phyloP scores from a whole-genome alignment of 108 stramenopile genomes.

The Parmales sp. region DNA sequence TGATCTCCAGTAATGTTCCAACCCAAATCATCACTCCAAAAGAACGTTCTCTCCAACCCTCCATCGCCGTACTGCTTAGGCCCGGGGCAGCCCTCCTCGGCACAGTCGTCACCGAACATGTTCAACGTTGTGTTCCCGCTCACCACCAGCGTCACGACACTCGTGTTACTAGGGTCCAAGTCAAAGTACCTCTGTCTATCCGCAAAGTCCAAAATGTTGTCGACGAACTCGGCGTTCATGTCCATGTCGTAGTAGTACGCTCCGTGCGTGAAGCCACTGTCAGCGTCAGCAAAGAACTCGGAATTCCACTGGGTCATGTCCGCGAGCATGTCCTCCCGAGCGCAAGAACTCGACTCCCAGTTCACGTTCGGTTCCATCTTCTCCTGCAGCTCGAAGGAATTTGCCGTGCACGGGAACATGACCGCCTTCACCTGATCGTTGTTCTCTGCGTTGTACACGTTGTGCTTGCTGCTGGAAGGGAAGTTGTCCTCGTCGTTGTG shows the following conservation, averaged over 20 bases:
- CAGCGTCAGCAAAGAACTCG: background rate
- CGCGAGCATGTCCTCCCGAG: background rate
- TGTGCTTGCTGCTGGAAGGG: background rate
- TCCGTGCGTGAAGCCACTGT: background rate
- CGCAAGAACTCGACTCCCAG: background rate
- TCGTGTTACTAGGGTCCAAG: constrained; percentile 1
- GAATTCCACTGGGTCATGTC: background rate
- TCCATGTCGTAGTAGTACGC: constrained; percentile 1
- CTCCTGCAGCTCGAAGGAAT: background rate
- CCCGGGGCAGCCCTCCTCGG: constrained; percentile 13
- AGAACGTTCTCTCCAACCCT: background rate
- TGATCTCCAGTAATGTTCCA: constrained; percentile 15
- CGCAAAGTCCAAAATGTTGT: background rate
- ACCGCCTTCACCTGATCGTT: background rate
- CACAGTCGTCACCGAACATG: background rate
- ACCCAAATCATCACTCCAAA: background rate
- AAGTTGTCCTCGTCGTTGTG: background rate
- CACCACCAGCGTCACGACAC: background rate
- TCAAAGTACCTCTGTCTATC: background rate
- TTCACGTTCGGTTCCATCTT: background rate
- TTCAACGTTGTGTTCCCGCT: constrained; percentile 10
- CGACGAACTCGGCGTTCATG: background rate
- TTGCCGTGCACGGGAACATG: background rate
- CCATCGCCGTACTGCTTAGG: background rate
- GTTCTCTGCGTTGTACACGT: background rate